phyloP scores from a whole-genome alignment of 202 grass and related monocot species.

The Elaeis oleifera region DNA sequence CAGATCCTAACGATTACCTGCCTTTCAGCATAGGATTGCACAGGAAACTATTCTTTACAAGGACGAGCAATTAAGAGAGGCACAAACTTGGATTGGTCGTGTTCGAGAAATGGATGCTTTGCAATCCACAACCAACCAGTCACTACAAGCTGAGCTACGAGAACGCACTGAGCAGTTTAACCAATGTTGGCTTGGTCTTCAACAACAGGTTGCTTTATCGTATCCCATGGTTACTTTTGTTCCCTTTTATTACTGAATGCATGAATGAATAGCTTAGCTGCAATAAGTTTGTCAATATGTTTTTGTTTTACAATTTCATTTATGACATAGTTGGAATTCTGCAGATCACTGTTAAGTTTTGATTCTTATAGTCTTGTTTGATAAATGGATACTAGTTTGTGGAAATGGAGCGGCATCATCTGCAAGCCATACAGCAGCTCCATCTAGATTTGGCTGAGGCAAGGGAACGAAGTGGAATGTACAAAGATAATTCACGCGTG shows the following conservation, averaged over 20 bases:
- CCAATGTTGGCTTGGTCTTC: slow-evolving; percentile 81
- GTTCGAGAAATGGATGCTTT: slow-evolving; percentile 96
- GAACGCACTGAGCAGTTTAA: slow-evolving; percentile 91
- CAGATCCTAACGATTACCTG: no score
- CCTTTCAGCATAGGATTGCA: slow-evolving; percentile 72
- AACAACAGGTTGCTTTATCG: slow-evolving; percentile 51
- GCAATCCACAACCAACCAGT: slow-evolving; percentile 56
- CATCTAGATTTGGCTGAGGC: slow-evolving; percentile 63
- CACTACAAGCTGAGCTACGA: slow-evolving; percentile 75
- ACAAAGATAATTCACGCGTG: slow-evolving; percentile 58
- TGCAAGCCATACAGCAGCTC: slow-evolving; percentile 79
- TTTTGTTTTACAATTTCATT: no score
- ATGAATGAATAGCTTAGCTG: no score
- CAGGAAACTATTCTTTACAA: slow-evolving; percentile 92
- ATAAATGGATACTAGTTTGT: slow-evolving; percentile 40
- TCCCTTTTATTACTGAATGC: background rate
- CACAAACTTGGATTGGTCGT: slow-evolving; percentile 77
- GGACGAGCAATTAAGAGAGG: slow-evolving; percentile 96
- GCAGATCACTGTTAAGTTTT: background rate
- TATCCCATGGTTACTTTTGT: background rate
- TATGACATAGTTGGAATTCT: no score
- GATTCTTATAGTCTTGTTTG: background rate
- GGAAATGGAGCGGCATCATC: slow-evolving; percentile 70
- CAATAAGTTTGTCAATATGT: no score
- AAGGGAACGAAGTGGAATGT: slow-evolving; percentile 43